Evolutionary conservation across 1,284 basidiomycete species (phyloP), one percentile per base, ranked within the genome.

Genomic region (Puccinia novopanici): DNA sequence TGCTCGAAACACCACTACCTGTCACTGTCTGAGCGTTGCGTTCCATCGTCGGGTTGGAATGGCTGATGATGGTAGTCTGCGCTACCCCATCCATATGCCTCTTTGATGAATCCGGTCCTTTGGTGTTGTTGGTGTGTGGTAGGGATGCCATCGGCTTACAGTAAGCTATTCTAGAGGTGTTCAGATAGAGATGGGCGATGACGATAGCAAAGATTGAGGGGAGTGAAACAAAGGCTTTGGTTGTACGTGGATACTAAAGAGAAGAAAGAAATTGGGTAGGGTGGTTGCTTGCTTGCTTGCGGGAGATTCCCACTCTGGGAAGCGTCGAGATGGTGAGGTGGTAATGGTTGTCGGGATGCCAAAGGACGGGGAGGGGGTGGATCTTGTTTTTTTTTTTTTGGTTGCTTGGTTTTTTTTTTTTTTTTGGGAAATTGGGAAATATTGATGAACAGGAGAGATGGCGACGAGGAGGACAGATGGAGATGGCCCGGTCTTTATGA

Each of bases 41-140:
- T 70, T 70, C 67, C 67, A 70, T 70, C 67, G 67, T 52, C 22
- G 42, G 67, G 67, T 45, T 70, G 67, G 40, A 52, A 50, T 48
- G 45, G 45, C 42, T n/a, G 61, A 37, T 70, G 34, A n/a, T 52
- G 61, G 61, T 70, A 52, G 42, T 52, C 67, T 70, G 67, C n/a
- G n/a, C 45, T 70, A 70, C 67, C 24, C 67, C 45, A 52, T 17
- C 27, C 22, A 67, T 67, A 15, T 5, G 5, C 17, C 13, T 22
- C 3, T 48, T 48, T 48, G 67, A 70, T 70, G 67, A 70, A 70
- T 52, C 67, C 1, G 67, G 48, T 70, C 67, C 45, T 30, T 34
- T 70, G 67, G 30, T 70, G 42, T 42, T 48, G 30, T 42, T 34
- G 34, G 34, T 34, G 34, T 34, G 34, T 34, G 1, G 67, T 70